Conservation (phyloP, 2,329 filamentous ascomycete genomes). For the Phialophora expanda region DNA sequence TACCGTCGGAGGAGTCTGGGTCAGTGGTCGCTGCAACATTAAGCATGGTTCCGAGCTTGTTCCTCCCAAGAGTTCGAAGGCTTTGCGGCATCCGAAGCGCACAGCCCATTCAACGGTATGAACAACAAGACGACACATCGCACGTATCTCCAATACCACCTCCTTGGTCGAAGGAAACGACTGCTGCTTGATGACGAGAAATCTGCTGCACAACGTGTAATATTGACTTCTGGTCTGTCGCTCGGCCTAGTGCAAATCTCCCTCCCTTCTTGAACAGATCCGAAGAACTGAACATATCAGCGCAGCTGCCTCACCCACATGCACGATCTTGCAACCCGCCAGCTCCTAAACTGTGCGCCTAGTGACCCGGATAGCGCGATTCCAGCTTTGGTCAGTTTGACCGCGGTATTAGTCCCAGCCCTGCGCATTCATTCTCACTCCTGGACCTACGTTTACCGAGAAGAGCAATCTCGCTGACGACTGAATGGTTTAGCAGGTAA, state of each 20-base stretch:
- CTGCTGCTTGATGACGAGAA: neutral
- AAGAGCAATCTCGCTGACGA: neutral
- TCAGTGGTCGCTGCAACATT: neutral
- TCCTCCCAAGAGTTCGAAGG: neutral
- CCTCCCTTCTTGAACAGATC: neutral
- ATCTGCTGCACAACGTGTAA: neutral
- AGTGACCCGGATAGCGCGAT: neutral
- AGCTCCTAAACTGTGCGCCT: neutral
- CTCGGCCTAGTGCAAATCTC: neutral
- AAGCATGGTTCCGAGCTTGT: neutral
- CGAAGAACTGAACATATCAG: neutral
- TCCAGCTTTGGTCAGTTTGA: neutral
- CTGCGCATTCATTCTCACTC: neutral
- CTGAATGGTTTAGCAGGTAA: neutral
- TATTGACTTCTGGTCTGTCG: neutral
- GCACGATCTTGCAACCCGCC: neutral
- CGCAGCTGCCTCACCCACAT: neutral
- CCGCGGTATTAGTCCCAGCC: neutral
- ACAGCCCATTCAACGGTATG: neutral
- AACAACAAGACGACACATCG: neutral
- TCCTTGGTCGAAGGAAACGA: neutral
- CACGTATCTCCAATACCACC: neutral
- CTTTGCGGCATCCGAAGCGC: neutral
- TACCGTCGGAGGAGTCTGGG: neutral
- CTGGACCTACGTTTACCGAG: neutral